A percentile compares a stretch with the other conserved stretches of the same genome.
Conservation (phyloP, 1,284 basidiomycete species). For the Athelia psychrophila region DNA sequence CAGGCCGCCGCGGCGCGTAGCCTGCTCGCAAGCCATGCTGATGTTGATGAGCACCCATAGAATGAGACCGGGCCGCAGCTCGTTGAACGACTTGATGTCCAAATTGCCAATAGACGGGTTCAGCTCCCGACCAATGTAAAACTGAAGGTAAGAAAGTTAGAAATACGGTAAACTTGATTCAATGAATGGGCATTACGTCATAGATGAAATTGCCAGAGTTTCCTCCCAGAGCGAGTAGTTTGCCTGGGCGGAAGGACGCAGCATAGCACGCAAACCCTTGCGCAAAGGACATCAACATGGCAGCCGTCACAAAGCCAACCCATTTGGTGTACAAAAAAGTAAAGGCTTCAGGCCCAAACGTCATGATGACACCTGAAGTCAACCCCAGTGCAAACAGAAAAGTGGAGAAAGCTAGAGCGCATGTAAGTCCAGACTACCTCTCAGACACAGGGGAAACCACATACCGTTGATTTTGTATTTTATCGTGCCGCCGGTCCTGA, state of each 20-base stretch:
- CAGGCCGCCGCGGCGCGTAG: slow-evolving; percentile 70
- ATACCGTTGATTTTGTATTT: slow-evolving; percentile 95
- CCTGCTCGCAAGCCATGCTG: slow-evolving; percentile 91
- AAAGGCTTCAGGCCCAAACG: slow-evolving; percentile 77
- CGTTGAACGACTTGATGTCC: slow-evolving; percentile 98
- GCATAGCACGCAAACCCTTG: slow-evolving; percentile 79
- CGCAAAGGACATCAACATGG: slow-evolving; percentile 74
- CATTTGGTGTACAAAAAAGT: slow-evolving; percentile 93
- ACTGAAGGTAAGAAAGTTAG: slow-evolving; percentile 46
- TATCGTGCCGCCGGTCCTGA: slow-evolving; percentile 79
- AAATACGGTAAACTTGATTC: slow-evolving; percentile 2
- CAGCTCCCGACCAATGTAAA: slow-evolving; percentile 94
- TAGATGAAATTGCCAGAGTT: slow-evolving; percentile 90
- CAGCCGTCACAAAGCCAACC: slow-evolving; percentile 86
- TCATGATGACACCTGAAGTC: slow-evolving; percentile 63
- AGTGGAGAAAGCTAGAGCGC: slow-evolving; percentile 76
- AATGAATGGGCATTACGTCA: slow-evolving; percentile 65
- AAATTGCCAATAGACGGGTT: slow-evolving; percentile 89
- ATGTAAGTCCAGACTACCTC: background rate
- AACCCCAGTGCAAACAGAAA: slow-evolving; percentile 78
- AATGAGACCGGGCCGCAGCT: slow-evolving; percentile 93
- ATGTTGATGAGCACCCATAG: slow-evolving; percentile 93
- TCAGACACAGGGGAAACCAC: slow-evolving; percentile 11
- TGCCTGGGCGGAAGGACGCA: slow-evolving; percentile 65
- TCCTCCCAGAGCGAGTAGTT: slow-evolving; percentile 86